Conservation (phyloP, 257 asterid genomes). For the Solanum sejunctum region DNA sequence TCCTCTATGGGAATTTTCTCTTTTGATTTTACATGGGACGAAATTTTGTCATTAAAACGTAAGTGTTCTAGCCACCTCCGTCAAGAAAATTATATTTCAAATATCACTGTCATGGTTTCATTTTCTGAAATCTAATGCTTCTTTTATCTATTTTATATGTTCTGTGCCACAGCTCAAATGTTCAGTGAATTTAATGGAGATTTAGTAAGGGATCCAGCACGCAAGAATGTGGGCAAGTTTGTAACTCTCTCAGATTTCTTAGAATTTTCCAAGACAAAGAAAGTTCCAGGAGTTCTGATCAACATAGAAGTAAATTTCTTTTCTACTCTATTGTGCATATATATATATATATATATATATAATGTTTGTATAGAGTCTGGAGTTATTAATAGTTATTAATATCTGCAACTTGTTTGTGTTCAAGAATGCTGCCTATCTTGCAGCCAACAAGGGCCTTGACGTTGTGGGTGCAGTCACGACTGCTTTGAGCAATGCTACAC, state of each 20-base stretch:
- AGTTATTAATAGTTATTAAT: not conserved
- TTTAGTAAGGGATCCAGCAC: slow-evolving; percentile 1
- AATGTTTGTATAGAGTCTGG: not conserved
- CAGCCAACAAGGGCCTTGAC: not conserved
- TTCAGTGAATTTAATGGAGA: not conserved
- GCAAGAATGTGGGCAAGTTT: slow-evolving; percentile 2
- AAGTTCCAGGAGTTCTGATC: not conserved
- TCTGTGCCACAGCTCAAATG: not conserved
- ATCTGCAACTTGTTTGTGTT: not conserved
- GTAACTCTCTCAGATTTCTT: slow-evolving; percentile 2
- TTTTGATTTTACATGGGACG: slow-evolving; percentile 69
- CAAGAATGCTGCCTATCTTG: slow-evolving; percentile 5
- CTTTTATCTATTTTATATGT: not conserved
- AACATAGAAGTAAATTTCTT: not conserved
- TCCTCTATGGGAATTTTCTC: slow-evolving; percentile 61
- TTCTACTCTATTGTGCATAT: not conserved
- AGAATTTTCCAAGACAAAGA: not conserved
- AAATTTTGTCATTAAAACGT: slow-evolving; percentile 16
- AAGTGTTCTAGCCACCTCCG: not conserved
- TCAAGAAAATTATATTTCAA: not conserved
- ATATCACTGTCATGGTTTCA: not conserved
- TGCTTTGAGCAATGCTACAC: not conserved
- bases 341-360: not conserved
- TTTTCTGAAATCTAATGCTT: not conserved
- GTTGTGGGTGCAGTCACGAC: not conserved